These are phyloP conservation scores for Parietichytrium sp. DNA, from an alignment of 108 stramenopile species.

Conservation along the genomic window DNA sequence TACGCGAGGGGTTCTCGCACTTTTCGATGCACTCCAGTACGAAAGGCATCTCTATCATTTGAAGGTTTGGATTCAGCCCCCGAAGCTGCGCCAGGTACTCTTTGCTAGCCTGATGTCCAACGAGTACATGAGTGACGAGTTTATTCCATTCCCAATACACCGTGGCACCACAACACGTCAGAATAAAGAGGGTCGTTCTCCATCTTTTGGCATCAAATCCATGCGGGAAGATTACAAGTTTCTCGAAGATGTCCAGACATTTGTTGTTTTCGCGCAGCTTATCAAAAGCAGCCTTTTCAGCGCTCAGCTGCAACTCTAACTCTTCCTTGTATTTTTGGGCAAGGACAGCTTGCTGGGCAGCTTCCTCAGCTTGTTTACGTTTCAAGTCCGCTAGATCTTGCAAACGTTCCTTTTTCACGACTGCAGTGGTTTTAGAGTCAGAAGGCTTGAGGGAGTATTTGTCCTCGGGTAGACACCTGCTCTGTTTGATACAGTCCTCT, in stretches of 20 bases:
- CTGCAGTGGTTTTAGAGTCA: too few relatives aligned
- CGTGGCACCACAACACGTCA: background rate
- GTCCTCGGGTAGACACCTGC: background rate
- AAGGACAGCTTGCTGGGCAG: background rate
- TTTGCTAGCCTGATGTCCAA: slow-evolving; percentile 1
- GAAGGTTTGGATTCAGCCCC: background rate
- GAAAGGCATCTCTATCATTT: background rate
- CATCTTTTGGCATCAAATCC: slow-evolving; percentile 25
- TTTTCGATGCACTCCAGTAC: background rate
- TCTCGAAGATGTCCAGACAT: background rate
- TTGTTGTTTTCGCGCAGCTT: background rate
- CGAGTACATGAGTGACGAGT: background rate
- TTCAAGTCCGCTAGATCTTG: background rate
- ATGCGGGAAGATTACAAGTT: slow-evolving; percentile 1
- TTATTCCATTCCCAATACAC: slow-evolving; percentile 34
- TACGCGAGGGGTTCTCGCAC: background rate
- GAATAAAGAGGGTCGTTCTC: background rate
- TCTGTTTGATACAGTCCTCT: background rate
- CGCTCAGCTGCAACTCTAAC: background rate
- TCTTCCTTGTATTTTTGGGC: too few relatives aligned
- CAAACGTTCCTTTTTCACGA: background rate
- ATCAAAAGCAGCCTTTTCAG: background rate
- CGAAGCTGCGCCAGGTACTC: background rate
- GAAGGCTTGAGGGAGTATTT: background rate
- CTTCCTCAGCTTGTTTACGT: background rate